These are phyloP conservation scores for Fomitopsis palustris DNA, from an alignment of 1,284 basidiomycete genomes.

Conservation along the genomic window DNA sequence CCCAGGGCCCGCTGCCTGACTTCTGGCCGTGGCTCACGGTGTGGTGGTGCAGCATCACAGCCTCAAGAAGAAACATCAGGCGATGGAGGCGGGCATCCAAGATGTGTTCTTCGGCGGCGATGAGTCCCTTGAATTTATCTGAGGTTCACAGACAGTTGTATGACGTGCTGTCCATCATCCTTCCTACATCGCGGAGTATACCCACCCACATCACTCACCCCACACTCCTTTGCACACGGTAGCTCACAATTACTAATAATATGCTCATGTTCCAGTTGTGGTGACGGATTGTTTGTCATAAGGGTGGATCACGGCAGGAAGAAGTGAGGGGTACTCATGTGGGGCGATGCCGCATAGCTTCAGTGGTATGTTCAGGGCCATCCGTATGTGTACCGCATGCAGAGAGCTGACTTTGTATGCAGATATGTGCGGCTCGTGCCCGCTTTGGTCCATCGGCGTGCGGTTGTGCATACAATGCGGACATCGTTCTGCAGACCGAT, in stretches of 20 bases:
- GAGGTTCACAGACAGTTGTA: background rate
- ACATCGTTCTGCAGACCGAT: too few species aligned
- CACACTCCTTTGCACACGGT: background rate
- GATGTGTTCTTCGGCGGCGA: conserved; percentile 8
- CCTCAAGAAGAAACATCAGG: conserved; percentile 11
- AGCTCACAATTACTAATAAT: background rate
- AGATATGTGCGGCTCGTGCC: too few species aligned
- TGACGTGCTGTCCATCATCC: background rate
- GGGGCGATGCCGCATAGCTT: too few species aligned
- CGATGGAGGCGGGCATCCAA: conserved; percentile 3
- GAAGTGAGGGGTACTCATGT: too few species aligned
- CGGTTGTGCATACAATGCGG: too few species aligned
- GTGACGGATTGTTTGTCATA: too few species aligned
- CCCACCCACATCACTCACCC: background rate
- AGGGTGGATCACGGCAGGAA: too few species aligned
- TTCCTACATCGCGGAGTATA: background rate
- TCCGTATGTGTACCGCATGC: too few species aligned
- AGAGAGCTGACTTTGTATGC: too few species aligned
- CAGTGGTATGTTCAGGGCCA: too few species aligned
- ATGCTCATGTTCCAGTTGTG: too few species aligned
- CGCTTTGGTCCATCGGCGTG: too few species aligned
- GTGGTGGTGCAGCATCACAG: conserved; percentile 13
- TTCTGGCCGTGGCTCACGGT: background rate
- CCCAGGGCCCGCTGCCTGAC: background rate
- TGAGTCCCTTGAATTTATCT: conserved; percentile 15